Percentiles rank a stretch among this genome's conserved stretches.
These are phyloP conservation scores for Tetrahymena borealis DNA, from an alignment of 73 alveolate species.

Conservation along the genomic window DNA sequence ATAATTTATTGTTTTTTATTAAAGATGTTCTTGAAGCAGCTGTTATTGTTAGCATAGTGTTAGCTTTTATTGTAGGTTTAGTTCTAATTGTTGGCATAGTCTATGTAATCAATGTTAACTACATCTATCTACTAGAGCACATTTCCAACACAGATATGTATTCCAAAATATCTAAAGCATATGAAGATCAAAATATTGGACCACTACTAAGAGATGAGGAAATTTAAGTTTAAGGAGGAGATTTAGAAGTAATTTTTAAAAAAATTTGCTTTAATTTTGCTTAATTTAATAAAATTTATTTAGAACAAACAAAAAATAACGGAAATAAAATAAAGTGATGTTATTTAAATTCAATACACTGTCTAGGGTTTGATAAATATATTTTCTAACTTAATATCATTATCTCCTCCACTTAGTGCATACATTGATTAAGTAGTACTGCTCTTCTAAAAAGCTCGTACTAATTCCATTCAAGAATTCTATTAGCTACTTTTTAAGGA, in stretches of 20 bases:
- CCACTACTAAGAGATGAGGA: background rate
- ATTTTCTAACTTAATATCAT: background rate
- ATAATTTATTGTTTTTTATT: background rate
- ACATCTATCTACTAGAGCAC: background rate
- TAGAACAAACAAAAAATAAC: no score
- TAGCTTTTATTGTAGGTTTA: background rate
- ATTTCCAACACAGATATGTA: background rate
- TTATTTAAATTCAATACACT: no score
- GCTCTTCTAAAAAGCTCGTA: background rate
- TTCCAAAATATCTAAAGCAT: background rate
- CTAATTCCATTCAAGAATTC: background rate
- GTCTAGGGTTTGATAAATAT: background rate
- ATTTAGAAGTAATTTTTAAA: no score
- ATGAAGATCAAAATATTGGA: background rate
- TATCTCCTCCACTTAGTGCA: background rate
- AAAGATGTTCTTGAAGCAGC: background rate
- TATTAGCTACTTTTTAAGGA: background rate
- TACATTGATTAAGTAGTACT: background rate
- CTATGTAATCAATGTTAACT: background rate
- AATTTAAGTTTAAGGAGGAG: background rate
- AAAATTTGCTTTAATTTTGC: no score
- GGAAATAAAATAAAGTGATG: background rate
- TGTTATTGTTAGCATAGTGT: background rate
- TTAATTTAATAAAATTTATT: no score
- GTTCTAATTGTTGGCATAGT: background rate